Percentiles rank a stretch among this genome's conserved stretches.
phyloP scores from a whole-genome alignment of 2,329 filamentous ascomycete genomes.

The Helotiales sp. region DNA sequence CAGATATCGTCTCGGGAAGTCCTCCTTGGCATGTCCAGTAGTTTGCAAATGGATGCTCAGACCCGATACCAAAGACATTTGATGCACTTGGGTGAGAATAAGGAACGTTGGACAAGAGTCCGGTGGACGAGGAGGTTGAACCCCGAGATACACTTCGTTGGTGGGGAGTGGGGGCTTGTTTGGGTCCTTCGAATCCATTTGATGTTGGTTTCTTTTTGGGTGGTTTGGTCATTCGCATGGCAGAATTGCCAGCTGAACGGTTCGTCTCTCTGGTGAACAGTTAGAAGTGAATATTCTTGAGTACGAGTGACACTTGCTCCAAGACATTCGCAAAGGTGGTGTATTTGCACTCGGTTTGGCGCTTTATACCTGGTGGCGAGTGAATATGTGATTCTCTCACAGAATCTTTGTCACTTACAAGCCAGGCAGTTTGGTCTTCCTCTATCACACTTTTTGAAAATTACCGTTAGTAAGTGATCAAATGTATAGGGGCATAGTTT shows the following conservation, averaged over 20 bases:
- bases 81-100: constrained; percentile 73
- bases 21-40: constrained; percentile 85
- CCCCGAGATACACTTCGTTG: constrained; percentile 36
- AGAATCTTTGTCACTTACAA: constrained; percentile 51
- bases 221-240: constrained; percentile 61
- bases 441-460: constrained; percentile 76
- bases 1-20: constrained; percentile 74
- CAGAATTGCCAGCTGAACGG: constrained; percentile 54
- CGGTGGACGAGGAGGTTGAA: constrained; percentile 50
- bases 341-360: constrained; percentile 77
- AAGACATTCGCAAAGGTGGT: constrained; percentile 77
- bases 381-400: constrained; percentile 13
- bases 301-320: constrained; percentile 58
- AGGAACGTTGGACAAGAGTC: constrained; percentile 73
- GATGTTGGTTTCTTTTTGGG: constrained; percentile 56
- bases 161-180: constrained; percentile 32
- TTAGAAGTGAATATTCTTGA: neutral
- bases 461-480: constrained; percentile 44
- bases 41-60: constrained; percentile 80
- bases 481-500: too few species aligned
- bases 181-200: constrained; percentile 34
- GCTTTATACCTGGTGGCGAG: constrained; percentile 66
- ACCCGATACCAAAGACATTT: constrained; percentile 81
- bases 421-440: constrained; percentile 71
- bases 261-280: constrained; percentile 57